Evolutionary conservation across 495 filamentous ascomycete species (phyloP).

Genomic region (Cetradonia linearis): DNA sequence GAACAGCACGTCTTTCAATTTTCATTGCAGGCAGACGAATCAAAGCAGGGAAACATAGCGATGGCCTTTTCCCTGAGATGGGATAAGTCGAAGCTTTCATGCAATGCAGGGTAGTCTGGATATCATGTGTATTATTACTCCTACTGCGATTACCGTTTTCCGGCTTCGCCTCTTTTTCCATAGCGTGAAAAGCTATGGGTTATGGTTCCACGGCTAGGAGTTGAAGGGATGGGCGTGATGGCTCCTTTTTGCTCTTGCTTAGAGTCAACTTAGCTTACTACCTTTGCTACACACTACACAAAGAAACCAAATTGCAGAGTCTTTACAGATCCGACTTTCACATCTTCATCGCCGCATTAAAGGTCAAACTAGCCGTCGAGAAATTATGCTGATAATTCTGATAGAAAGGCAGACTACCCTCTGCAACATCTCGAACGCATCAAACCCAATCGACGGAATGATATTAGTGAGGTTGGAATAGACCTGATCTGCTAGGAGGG

Average conservation of each 20-base stretch:
- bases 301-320: neutral
- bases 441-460: slow-evolving; percentile 8
- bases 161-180: neutral
- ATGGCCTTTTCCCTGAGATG: neutral
- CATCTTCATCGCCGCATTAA: slow-evolving; percentile 7
- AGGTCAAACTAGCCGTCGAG: slow-evolving; percentile 3
- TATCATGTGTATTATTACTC: slow-evolving; percentile 12
- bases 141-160: neutral
- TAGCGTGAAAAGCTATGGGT: neutral
- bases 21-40: neutral
- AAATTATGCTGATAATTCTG: neutral
- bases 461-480: slow-evolving; percentile 10
- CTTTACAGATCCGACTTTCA: neutral
- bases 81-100: neutral
- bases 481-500: slow-evolving; percentile 4
- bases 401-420: neutral
- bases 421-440: slow-evolving; percentile 9
- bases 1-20: neutral
- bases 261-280: neutral
- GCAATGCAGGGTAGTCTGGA: slow-evolving; percentile 6
- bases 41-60: neutral
- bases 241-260: neutral
- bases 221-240: neutral
- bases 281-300: neutral
- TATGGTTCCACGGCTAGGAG: neutral